Evolutionary conservation across 139 green algal genomes (phyloP), one percentile per base, ranked within the genome.

Genomic region (Yamagishiella unicocca): DNA sequence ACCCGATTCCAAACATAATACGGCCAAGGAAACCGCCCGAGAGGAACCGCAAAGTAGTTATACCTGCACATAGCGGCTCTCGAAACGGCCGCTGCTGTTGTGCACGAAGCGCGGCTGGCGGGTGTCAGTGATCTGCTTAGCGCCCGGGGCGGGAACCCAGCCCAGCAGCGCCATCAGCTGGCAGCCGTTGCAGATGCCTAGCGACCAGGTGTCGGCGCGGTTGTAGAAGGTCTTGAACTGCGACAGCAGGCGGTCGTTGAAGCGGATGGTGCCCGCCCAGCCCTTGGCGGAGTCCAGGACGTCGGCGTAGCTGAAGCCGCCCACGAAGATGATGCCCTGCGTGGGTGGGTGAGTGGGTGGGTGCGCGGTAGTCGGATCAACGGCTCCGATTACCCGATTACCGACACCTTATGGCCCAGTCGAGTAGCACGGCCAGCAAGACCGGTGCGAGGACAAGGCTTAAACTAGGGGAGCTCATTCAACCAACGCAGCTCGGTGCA

Each of bases 121-220:
- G 33, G 89, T 62, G 91, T 98, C 96, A 4, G 90, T 84, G 83
- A 97, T 90, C 61, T 93, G 54, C 38, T 61, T 35, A 7, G n/a
- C 55, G 29, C 76, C 93, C 8, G 90, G 89, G 9, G 93, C 94
- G 1, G 97, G 97, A 91, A 99, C 96, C 96, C 96, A 99, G 66
- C 98, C 98, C 66, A 99, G 95, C 75, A 99, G 94, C 31, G 98
- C 98, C 98, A 99, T 99, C n/a, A 99, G 94, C 95, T 99, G 98
- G 93, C 98, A 99, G 53, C 98, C 98, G 91, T 99, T 99, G 96
- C 98, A 99, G 40, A 99, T 91, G 83, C 98, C 98, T 45, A 99
- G 94, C 64, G 94, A 98, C 90, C 97, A 99, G 64, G 98, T 99
- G 94, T 99, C 97, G 9, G 87, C 31, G 74, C 96, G 61, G 4